Evolutionary conservation across 2,329 filamentous ascomycete species (phyloP), one percentile per base, ranked within the genome.

Genomic region (Metarhizium sp.): DNA sequence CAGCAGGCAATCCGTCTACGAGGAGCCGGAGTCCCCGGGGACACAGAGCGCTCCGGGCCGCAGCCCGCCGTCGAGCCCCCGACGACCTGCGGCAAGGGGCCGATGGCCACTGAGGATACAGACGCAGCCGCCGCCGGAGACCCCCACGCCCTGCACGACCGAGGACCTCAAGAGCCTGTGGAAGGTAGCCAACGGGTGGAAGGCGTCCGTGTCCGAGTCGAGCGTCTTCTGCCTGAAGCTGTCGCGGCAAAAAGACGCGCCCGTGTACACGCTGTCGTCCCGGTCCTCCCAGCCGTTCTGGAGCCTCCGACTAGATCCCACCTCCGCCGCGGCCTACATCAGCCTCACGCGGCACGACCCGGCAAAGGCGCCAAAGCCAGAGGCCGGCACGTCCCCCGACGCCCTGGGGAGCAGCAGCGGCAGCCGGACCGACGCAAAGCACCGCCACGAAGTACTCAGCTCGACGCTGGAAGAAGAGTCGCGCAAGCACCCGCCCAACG

Each of bases 121-220:
- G 6, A n/a, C 54, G 10, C 52, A 47, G 18, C 73, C 77, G 34
- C 71, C 77, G 0, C 74, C 78, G 0, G 59, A 70, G 1, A 72
- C 77, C 18, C 78, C 80, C 11, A 70, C 73, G 1, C 73, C 80
- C 4, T 80, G 76, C 63, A 78, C 79, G 0, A 83, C 78, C 1
- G 80, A 85, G 48, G 78, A 87, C 59, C 76, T 88, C 40, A 80
- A 80, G 60, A 77, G 77, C 52, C 76, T 87, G 8, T 89, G 86
- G 86, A 82, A 86, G 62, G 83, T 84, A 0, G 75, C 81, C 57
- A 88, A 88, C 64, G 86, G 86, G 13, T 88, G 82, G 82, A 77
- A 81, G 63, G 85, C 84, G 2, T 78, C 82, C 0, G 67, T 75
- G 1, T 75, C 77, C 3, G 81, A 86, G 63, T 82, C 81, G 5